Evolutionary conservation across 495 filamentous ascomycete species (phyloP).

Genomic region (Hypoxylon intermedium): DNA sequence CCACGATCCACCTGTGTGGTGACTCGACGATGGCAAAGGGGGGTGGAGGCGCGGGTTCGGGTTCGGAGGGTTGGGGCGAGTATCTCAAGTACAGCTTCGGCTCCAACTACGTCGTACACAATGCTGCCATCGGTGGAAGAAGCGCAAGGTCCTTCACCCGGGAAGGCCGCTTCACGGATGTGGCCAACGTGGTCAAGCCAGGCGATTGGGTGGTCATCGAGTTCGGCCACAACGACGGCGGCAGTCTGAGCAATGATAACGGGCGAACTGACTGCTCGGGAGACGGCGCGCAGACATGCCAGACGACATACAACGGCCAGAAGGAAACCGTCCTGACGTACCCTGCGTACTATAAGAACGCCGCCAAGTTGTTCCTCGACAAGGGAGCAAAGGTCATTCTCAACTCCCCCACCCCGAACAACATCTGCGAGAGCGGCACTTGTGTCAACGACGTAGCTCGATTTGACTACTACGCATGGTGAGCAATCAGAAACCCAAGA

Average conservation of each 20-base stretch:
- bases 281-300: slow-evolving; percentile 62
- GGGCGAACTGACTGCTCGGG: slow-evolving; percentile 65
- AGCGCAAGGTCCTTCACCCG: slow-evolving; percentile 54
- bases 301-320: slow-evolving; percentile 54
- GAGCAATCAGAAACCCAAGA: slow-evolving; percentile 6
- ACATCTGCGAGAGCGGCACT: slow-evolving; percentile 60
- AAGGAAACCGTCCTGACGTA: slow-evolving; percentile 65
- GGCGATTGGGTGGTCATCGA: slow-evolving; percentile 60
- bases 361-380: slow-evolving; percentile 55
- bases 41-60: slow-evolving; percentile 45
- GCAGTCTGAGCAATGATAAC: slow-evolving; percentile 51
- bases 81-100: slow-evolving; percentile 45
- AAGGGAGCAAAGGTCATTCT: slow-evolving; percentile 67
- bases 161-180: slow-evolving; percentile 52
- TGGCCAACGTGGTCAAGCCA: slow-evolving; percentile 43
- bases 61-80: slow-evolving; percentile 50
- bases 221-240: slow-evolving; percentile 58
- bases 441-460: slow-evolving; percentile 52
- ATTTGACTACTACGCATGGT: slow-evolving; percentile 60
- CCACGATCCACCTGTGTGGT: slow-evolving; percentile 58
- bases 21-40: slow-evolving; percentile 62
- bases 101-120: slow-evolving; percentile 44
- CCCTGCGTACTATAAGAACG: slow-evolving; percentile 63
- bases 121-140: slow-evolving; percentile 54
- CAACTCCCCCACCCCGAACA: slow-evolving; percentile 62